Evolutionary conservation across 129 eudicot species (phyloP), one percentile per base, ranked within the genome.

Genomic region (Saussurea involucrata): DNA sequence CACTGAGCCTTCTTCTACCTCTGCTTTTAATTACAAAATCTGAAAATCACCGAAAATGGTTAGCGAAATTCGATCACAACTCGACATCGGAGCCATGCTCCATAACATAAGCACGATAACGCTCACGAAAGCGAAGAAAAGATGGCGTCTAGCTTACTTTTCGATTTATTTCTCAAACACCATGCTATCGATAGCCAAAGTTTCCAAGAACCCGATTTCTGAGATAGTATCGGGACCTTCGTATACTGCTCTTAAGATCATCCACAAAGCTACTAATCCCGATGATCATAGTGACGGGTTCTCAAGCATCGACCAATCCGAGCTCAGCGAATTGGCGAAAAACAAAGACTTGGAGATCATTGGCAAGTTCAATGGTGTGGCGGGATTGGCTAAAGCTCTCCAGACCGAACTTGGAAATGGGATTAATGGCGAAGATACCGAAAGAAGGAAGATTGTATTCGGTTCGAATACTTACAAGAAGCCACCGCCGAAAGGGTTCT

Each of bases 131-230:
- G 87, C 92, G 31, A 86, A 86, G 29, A 90, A 88, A 77, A 72
- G 92, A 82, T 88, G 96, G 96, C 86, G 96, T 13, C 25, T 85
- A 18, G 91, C 93, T 2, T 90, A 87, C 72, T 73, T 86, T 21
- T 83, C 84, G 18, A 77, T 90, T 29, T 60, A 75, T 36, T 84
- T 84, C 42, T 90, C 96, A 22, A 84, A 83, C 68, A 83, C 80
- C 24, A 83, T 87, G 83, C 55, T 84, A 4, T 84, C 90, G 8
- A 44, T 88, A 8, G 66, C 74, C 24, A 84, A 75, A 80, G 40
- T 71, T 33, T 8, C 86, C 34, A 77, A 75, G 1, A 85, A 83
- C 22, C 75, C 71, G 63, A 27, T 74, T 17, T 73, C 84, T 0
- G 68, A 72, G 24, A 83, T 65, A 20, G 63, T 72, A 9, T 25